Conservation (phyloP, 2,329 filamentous ascomycete genomes). For the Cladosporium halotolerans region DNA sequence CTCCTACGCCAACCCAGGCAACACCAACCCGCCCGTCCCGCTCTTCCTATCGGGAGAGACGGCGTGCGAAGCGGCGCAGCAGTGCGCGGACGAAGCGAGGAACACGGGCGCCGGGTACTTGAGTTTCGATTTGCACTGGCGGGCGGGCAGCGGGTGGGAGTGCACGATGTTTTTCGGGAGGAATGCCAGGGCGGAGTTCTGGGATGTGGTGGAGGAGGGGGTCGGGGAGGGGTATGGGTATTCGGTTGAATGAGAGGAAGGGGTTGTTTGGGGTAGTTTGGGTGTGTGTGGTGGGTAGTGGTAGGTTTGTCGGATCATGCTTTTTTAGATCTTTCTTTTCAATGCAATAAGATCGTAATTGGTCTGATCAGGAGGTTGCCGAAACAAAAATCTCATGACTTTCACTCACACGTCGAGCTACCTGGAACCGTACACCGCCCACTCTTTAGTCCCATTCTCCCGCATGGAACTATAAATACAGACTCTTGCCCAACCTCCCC, state of each 20-base stretch:
- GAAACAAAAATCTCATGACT: too few relatives aligned
- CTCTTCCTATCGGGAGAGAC: neutral
- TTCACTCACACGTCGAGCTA: too few relatives aligned
- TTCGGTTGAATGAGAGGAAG: neutral
- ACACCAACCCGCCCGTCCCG: constrained; percentile 7
- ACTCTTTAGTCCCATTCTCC: too few relatives aligned
- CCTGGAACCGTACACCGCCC: too few relatives aligned
- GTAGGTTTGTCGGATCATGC: neutral
- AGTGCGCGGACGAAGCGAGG: neutral
- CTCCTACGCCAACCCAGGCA: constrained; percentile 4
- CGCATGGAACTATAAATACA: too few relatives aligned
- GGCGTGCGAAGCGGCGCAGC: neutral
- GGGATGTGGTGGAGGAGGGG: constrained; percentile 1
- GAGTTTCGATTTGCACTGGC: constrained; percentile 3
- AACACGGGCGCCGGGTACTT: constrained; percentile 5
- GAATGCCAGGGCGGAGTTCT: neutral
- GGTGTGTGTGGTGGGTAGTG: neutral
- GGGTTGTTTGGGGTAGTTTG: neutral
- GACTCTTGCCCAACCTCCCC: too few relatives aligned
- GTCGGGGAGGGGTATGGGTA: constrained; percentile 8
- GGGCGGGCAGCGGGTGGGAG: constrained; percentile 4
- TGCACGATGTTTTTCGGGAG: constrained; percentile 9
- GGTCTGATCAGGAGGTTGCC: too few relatives aligned
- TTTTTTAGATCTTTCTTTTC: too few relatives aligned
- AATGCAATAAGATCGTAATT: too few relatives aligned